phyloP scores from a whole-genome alignment of 805 yeast species.

The Wickerhamomyces bovis region DNA sequence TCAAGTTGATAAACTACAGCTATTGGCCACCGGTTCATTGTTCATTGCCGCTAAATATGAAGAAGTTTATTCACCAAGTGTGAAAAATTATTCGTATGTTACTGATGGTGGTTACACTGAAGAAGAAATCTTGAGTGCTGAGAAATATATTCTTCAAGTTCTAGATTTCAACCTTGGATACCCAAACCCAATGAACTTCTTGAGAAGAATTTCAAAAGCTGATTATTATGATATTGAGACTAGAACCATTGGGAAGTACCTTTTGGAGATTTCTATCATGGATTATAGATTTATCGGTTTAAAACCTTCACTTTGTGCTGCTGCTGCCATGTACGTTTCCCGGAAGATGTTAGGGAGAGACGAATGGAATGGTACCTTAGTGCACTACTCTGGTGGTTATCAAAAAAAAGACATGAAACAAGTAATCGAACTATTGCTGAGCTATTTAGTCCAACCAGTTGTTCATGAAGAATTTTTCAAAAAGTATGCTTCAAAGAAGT shows the following conservation, averaged over 20 bases:
- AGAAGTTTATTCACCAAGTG: conserved; percentile 84
- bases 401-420: conserved; percentile 65
- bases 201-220: conserved; percentile 84
- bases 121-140: conserved; percentile 78
- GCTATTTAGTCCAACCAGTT: conserved; percentile 72
- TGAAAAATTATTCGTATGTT: conserved; percentile 78
- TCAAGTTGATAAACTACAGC: conserved; percentile 72
- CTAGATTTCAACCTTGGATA: conserved; percentile 71
- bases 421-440: conserved; percentile 66
- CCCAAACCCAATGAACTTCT: conserved; percentile 87
- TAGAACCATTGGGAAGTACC: conserved; percentile 79
- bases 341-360: conserved; percentile 60
- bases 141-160: conserved; percentile 66
- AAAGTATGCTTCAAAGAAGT: conserved; percentile 84
- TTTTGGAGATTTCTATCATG: conserved; percentile 70
- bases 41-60: conserved; percentile 92
- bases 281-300: conserved; percentile 70
- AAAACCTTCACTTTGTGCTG: conserved; percentile 76
- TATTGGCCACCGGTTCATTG: conserved; percentile 78
- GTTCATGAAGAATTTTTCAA: conserved; percentile 88
- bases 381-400: conserved; percentile 90
- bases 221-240: conserved; percentile 83
- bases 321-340: conserved; percentile 81
- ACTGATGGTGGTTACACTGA: conserved; percentile 82
- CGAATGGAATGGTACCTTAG: conserved; percentile 80